Evolutionary conservation across 768 basidiomycete genomes (phyloP).

Genomic region (Boletus huronensis): DNA sequence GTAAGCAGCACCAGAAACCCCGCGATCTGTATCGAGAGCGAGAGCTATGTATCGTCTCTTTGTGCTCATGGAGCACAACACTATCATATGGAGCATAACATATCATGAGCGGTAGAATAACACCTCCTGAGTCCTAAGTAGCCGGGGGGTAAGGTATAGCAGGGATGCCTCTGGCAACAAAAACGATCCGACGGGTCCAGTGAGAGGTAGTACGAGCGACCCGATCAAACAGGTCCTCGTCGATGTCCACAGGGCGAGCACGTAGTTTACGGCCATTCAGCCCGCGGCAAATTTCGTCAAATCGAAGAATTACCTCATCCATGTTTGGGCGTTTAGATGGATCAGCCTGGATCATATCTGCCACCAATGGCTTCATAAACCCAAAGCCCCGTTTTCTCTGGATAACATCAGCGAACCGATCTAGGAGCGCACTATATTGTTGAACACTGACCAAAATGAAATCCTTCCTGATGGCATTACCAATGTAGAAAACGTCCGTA

Average conservation of each 20-base stretch:
- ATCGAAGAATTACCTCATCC: conserved; percentile 20
- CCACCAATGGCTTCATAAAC: conserved; percentile 22
- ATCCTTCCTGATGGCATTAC: conserved; percentile 34
- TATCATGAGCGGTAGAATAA: too few species aligned
- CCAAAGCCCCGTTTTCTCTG: conserved; percentile 11
- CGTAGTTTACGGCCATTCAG: conserved; percentile 23
- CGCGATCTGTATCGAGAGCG: too few species aligned
- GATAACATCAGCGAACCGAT: background rate
- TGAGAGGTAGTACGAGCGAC: conserved; percentile 12
- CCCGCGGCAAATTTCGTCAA: conserved; percentile 5
- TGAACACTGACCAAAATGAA: conserved; percentile 30
- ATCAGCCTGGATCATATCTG: conserved; percentile 22
- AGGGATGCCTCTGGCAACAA: conserved; percentile 8
- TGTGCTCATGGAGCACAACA: too few species aligned
- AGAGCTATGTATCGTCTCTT: too few species aligned
- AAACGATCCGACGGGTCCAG: conserved; percentile 24
- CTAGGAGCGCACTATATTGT: background rate
- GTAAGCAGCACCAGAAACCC: too few species aligned
- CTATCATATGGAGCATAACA: too few species aligned
- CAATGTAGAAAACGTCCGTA: conserved; percentile 43
- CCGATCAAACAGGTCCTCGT: conserved; percentile 12
- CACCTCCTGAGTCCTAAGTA: too few species aligned
- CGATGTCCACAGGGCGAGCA: conserved; percentile 22
- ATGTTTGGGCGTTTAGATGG: conserved; percentile 22
- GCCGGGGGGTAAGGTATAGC: too few species aligned